Conservation (phyloP, 2,329 filamentous ascomycete genomes). For the Neonectria ditissima region DNA sequence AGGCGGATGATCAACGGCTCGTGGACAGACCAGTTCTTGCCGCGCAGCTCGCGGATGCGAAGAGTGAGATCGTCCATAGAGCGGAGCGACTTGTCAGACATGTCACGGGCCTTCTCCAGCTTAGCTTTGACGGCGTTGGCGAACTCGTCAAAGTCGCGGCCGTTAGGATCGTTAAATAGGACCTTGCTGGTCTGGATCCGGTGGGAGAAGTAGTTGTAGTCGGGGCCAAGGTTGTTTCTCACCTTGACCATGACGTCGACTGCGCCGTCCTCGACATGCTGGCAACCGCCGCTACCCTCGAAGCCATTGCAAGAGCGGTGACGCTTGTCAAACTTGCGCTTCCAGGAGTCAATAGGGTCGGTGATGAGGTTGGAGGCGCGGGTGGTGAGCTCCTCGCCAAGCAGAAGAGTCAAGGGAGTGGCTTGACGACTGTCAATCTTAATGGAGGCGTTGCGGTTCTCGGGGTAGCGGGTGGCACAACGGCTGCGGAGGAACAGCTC, state of each 20-base stretch:
- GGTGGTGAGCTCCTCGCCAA: conserved; percentile 62
- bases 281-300: conserved; percentile 53
- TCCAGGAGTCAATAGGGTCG: conserved; percentile 54
- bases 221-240: conserved; percentile 62
- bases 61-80: conserved; percentile 62
- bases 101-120: conserved; percentile 53
- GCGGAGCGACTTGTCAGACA: conserved; percentile 55
- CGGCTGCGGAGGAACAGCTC: conserved; percentile 59
- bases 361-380: conserved; percentile 58
- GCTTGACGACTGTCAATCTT: conserved; percentile 61
- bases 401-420: conserved; percentile 59
- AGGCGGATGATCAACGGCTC: conserved; percentile 61
- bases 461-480: conserved; percentile 50
- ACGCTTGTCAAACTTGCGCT: conserved; percentile 55
- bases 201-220: conserved; percentile 58
- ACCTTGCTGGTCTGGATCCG: conserved; percentile 57
- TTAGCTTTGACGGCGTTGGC: conserved; percentile 53
- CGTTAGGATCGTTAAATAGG: conserved; percentile 58
- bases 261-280: conserved; percentile 57
- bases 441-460: conserved; percentile 53
- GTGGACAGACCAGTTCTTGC: conserved; percentile 58
- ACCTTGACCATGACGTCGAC: conserved; percentile 60
- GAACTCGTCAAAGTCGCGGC: conserved; percentile 59
- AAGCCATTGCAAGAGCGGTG: conserved; percentile 52
- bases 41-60: conserved; percentile 59